Conservation (phyloP, 148 eudicot species). For the Fagopyrum esculentum region DNA sequence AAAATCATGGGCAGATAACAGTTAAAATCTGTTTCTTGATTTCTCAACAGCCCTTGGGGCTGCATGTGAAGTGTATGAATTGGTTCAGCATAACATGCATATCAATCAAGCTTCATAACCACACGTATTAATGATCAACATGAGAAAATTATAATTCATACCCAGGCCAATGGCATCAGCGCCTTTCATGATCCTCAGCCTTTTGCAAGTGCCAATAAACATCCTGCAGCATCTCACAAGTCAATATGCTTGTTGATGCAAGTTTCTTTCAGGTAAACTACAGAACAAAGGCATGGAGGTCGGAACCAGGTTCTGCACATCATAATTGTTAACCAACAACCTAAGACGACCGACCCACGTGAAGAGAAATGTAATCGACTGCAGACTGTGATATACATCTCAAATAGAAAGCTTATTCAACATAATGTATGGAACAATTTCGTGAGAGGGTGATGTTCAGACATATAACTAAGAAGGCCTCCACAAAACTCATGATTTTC, state of each 20-base stretch:
- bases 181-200: constrained; percentile 28
- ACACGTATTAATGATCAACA: neutral
- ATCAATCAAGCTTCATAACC: neutral
- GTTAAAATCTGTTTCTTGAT: constrained; percentile 20
- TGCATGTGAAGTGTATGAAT: constrained; percentile 11
- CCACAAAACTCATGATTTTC: no score
- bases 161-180: constrained; percentile 28
- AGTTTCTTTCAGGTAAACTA: neutral
- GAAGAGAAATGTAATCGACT: no score
- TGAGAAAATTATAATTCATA: neutral
- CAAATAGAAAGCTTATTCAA: no score
- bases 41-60: constrained; percentile 35
- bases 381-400: no score
- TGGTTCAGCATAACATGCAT: no score
- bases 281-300: no score
- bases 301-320: no score
- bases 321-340: no score
- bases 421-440: no score
- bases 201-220: constrained; percentile 23
- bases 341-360: no score
- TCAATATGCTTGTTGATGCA: neutral
- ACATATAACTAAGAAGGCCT: no score
- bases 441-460: no score
- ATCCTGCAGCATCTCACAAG: constrained; percentile 15
- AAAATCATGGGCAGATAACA: constrained; percentile 7